Conservation (phyloP, 768 basidiomycete species). For the Leccinum rimulosum region DNA sequence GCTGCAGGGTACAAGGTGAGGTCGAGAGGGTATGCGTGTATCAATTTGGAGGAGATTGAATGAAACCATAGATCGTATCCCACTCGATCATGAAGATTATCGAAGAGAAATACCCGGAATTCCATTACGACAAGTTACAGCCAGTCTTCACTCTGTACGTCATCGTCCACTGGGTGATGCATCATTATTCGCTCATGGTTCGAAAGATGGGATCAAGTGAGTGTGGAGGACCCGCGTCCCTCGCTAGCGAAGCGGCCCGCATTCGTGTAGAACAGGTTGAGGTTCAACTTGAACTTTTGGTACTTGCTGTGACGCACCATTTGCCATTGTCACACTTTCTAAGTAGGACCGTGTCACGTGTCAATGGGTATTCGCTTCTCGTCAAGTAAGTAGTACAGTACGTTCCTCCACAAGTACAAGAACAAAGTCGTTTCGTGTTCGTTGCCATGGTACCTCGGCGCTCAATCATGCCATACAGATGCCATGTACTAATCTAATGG, state of each 20-base stretch:
- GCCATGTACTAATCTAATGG: background rate
- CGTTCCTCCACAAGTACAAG: background rate
- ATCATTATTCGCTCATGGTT: background rate
- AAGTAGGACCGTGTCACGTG: too few relatives aligned
- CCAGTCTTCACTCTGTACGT: slow-evolving; percentile 41
- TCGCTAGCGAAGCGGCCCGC: background rate
- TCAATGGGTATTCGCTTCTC: slow-evolving; percentile 13
- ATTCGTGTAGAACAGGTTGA: background rate
- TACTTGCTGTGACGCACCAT: background rate
- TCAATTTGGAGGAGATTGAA: slow-evolving; percentile 3
- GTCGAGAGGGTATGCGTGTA: slow-evolving; percentile 1
- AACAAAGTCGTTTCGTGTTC: slow-evolving; percentile 9
- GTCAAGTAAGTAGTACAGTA: background rate
- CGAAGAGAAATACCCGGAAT: slow-evolving; percentile 56
- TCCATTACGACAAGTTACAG: slow-evolving; percentile 61
- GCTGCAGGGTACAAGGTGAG: slow-evolving; percentile 68
- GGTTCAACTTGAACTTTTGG: too few relatives aligned
- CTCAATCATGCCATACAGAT: background rate
- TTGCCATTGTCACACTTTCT: background rate
- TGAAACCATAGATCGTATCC: slow-evolving; percentile 55
- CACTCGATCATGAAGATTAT: slow-evolving; percentile 62
- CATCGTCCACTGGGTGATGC: background rate
- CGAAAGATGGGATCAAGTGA: background rate
- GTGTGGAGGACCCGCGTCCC: background rate
- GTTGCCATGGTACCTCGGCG: slow-evolving; percentile 13